phyloP scores from a whole-genome alignment of 495 filamentous ascomycete genomes.

The Penicillium samsonianum region DNA sequence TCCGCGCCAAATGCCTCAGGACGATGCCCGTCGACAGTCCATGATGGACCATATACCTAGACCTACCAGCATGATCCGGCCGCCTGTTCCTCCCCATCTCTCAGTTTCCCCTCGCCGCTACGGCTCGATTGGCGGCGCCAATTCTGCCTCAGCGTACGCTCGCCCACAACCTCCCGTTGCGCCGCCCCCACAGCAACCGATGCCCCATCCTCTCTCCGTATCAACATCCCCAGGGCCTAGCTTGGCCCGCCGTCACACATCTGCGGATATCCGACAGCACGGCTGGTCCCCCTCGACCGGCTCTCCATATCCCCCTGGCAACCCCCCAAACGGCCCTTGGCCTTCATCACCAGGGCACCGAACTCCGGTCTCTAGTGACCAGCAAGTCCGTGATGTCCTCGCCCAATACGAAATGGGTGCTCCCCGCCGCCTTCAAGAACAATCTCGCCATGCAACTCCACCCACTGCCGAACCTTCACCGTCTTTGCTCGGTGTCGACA shows the following conservation, averaged over 20 bases:
- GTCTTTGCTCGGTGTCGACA: conserved; percentile 52
- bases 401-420: conserved; percentile 77
- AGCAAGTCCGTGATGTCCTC: conserved; percentile 78
- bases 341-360: conserved; percentile 76
- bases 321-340: conserved; percentile 62
- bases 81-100: conserved; percentile 77
- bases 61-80: conserved; percentile 49
- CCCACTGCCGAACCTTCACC: conserved; percentile 57
- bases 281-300: conserved; percentile 73
- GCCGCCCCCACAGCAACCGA: conserved; percentile 59
- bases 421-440: conserved; percentile 54
- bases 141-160: conserved; percentile 67
- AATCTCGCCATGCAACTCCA: conserved; percentile 73
- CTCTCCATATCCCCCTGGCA: conserved; percentile 62
- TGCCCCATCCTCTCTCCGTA: conserved; percentile 75
- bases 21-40: conserved; percentile 74
- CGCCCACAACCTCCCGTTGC: conserved; percentile 68
- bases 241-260: conserved; percentile 85
- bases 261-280: conserved; percentile 89
- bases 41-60: conserved; percentile 33
- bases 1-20: conserved; percentile 85
- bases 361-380: conserved; percentile 64
- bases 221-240: conserved; percentile 72
- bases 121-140: conserved; percentile 76
- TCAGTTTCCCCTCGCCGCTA: conserved; percentile 78